phyloP scores from a whole-genome alignment of 805 yeast species.

The Millerago galiae region DNA sequence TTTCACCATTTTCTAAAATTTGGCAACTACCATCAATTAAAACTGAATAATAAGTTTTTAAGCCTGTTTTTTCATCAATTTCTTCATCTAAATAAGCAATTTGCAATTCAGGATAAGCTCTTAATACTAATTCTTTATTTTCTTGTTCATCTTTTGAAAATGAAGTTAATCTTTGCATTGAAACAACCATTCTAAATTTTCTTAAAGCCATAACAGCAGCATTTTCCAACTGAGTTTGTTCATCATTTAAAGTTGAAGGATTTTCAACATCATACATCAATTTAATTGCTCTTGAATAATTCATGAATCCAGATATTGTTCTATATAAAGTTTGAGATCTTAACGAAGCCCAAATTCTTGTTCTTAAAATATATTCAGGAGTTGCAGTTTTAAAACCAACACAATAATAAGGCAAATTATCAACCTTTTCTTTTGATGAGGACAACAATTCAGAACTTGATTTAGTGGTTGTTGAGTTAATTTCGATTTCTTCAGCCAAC shows the following conservation, averaged over 20 bases:
- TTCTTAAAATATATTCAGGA: conserved; percentile 52
- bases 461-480: conserved; percentile 12
- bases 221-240: conserved; percentile 33
- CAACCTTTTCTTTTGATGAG: conserved; percentile 24
- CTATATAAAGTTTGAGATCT: conserved; percentile 70
- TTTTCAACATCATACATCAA: conserved; percentile 56
- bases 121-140: conserved; percentile 49
- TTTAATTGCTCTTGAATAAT: conserved; percentile 61
- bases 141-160: conserved; percentile 53
- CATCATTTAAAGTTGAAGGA: conserved; percentile 28
- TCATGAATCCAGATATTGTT: conserved; percentile 70
- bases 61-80: conserved; percentile 28
- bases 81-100: conserved; percentile 56
- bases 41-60: conserved; percentile 48
- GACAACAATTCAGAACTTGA: conserved; percentile 10
- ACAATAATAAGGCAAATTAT: conserved; percentile 53
- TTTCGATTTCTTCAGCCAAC: conserved; percentile 43
- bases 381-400: conserved; percentile 59
- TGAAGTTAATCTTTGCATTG: conserved; percentile 54
- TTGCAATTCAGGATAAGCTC: conserved; percentile 65
- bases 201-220: conserved; percentile 52
- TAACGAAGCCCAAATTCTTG: conserved; percentile 72
- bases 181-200: conserved; percentile 57
- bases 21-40: conserved; percentile 69
- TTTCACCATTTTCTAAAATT: conserved; percentile 47